Conservation (phyloP, 202 grass and related monocot species). For the Panicum virgatum region DNA sequence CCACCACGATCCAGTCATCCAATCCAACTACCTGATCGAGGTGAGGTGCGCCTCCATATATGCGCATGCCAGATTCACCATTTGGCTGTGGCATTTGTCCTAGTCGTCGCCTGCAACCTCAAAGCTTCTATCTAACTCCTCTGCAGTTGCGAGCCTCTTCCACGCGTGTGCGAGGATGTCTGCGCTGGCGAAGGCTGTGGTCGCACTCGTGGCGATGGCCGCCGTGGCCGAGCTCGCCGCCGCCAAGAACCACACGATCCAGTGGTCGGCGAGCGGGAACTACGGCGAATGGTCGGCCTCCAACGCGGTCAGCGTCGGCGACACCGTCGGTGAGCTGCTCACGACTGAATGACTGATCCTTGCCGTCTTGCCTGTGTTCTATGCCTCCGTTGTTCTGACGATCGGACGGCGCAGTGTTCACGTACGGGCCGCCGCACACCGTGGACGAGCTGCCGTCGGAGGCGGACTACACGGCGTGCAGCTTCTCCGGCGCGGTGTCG, state of each 20-base stretch:
- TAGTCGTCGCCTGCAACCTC: not conserved
- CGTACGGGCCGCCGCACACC: conserved; percentile 39
- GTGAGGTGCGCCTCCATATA: conserved; percentile 11
- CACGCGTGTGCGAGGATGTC: conserved; percentile 35
- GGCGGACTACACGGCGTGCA: conserved; percentile 42
- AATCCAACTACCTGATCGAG: not conserved
- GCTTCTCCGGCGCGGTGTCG: not conserved
- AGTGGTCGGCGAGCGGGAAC: conserved; percentile 33
- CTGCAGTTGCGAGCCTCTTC: conserved; percentile 38
- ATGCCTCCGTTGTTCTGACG: too few species aligned
- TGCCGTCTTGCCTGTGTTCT: not conserved
- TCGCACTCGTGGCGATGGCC: conserved; percentile 29
- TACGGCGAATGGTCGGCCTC: conserved; percentile 45
- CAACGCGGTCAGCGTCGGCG: conserved; percentile 42
- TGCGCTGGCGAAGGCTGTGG: conserved; percentile 23
- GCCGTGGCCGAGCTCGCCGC: conserved; percentile 37
- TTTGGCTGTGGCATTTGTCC: not conserved
- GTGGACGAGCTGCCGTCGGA: conserved; percentile 58
- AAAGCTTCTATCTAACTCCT: not conserved
- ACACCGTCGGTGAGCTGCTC: conserved; percentile 55
- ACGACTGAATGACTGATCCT: not conserved
- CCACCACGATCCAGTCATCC: conserved; percentile 15
- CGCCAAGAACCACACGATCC: conserved; percentile 39
- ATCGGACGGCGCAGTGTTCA: conserved; percentile 44
- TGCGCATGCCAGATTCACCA: not conserved